Base-by-base conservation (phyloP, 495 filamentous ascomycete genomes). In the Entonaema liquescens region DNA sequence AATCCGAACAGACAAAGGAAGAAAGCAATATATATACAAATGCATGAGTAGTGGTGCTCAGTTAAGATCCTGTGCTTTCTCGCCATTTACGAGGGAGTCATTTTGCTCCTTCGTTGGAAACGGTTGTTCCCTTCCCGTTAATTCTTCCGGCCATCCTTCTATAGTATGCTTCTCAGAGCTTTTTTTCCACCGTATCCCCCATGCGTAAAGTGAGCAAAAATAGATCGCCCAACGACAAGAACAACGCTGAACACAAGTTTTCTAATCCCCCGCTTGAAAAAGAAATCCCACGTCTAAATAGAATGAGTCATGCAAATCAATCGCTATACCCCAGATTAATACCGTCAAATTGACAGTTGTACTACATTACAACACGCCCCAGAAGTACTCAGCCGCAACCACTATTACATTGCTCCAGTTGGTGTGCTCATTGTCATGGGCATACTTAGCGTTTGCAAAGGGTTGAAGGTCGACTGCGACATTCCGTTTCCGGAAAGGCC, bases 371-470 rank as follows among this genome's bases (percentile, higher is more conserved):
- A 50, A 73, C 49, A 57, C 59, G 56, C 55, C 42, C 33, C 71
- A 23, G 11, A 47, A 47, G 21, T 21, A 4, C 12, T 19, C 21
- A 23, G 42, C 12, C 42, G 42, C 42, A 23, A 47, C 17, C 2
- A 11, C 9, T 2, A 47, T 53, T 67, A 77, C 74, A 77, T 77
- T 40, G 70, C 68, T 19, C 75, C 75, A 25, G 67, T 53, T 33
- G 75, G 70, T 19, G 68, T 65, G 76, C 83, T 85, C 71, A 86
- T 88, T 56, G 79, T 85, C 89, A 87, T 89, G 36, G 82, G 81
- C 83, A 83, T 88, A 77, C 80, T 84, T 54, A 84, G 80, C 54
- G 79, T 87, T 74, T 82, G 86, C 62, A 82, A 81, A 73, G 76
- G 83, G 76, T 82, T 87, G 76, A 71, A 86, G 57, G 79, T 66